These are phyloP conservation scores for Cyberlindnera saturnus DNA, from an alignment of 805 yeast species.

Conservation along the genomic window DNA sequence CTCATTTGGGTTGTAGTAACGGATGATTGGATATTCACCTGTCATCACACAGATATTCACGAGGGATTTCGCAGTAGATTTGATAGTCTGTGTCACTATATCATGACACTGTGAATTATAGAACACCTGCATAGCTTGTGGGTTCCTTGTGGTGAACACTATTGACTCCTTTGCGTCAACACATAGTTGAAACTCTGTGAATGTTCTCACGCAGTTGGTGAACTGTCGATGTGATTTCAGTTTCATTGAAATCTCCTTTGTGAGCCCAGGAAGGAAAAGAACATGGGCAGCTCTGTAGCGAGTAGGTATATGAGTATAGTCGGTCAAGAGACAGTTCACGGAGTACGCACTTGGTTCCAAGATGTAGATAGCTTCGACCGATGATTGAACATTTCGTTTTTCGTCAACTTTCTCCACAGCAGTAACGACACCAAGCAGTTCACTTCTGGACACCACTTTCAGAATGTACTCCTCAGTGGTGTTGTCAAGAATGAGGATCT, in stretches of 20 bases:
- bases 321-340: slow-evolving; percentile 73
- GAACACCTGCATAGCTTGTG: slow-evolving; percentile 62
- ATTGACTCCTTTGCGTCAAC: slow-evolving; percentile 64
- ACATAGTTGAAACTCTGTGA: slow-evolving; percentile 40
- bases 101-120: slow-evolving; percentile 62
- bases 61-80: slow-evolving; percentile 55
- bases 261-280: slow-evolving; percentile 60
- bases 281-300: slow-evolving; percentile 73
- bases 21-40: slow-evolving; percentile 83
- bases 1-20: slow-evolving; percentile 58
- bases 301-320: slow-evolving; percentile 56
- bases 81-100: slow-evolving; percentile 52
- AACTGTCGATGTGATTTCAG: slow-evolving; percentile 26
- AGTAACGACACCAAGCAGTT: slow-evolving; percentile 48
- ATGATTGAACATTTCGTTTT: slow-evolving; percentile 51
- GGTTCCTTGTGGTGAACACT: slow-evolving; percentile 62
- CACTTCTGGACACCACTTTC: slow-evolving; percentile 42
- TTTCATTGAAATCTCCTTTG: slow-evolving; percentile 23
- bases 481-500: slow-evolving; percentile 52
- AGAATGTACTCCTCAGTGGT: slow-evolving; percentile 42
- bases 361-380: slow-evolving; percentile 76
- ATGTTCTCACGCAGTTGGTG: slow-evolving; percentile 23
- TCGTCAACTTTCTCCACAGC: slow-evolving; percentile 62
- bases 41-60: slow-evolving; percentile 69
- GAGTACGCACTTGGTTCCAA: slow-evolving; percentile 64